A percentile compares a stretch with the other conserved stretches of the same genome.
phyloP scores from a whole-genome alignment of 2,329 filamentous ascomycete genomes.

The Fusarium sp. region DNA sequence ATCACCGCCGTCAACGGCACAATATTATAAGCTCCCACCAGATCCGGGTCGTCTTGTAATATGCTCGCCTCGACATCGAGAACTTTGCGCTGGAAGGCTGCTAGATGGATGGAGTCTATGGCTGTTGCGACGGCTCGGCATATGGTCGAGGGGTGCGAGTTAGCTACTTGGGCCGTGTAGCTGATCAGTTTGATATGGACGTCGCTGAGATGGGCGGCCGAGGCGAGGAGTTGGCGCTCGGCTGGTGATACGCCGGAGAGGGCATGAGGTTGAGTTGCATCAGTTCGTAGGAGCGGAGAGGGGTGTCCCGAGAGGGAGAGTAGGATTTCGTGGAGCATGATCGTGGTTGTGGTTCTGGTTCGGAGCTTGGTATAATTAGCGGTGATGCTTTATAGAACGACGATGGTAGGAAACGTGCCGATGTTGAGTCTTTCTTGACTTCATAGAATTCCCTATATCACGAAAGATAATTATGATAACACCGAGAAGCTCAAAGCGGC shows the following conservation, averaged over 20 bases:
- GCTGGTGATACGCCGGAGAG: constrained; percentile 71
- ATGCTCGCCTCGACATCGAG: constrained; percentile 84
- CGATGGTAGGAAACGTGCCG: constrained; percentile 20
- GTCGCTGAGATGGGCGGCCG: constrained; percentile 78
- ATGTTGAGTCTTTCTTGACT: constrained; percentile 45
- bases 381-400: neutral
- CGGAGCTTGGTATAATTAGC: constrained; percentile 25
- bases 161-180: constrained; percentile 71
- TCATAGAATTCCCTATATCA: constrained; percentile 52
- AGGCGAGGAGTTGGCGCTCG: constrained; percentile 81
- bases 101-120: constrained; percentile 77
- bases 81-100: constrained; percentile 82
- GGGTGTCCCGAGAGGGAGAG: constrained; percentile 94
- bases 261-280: constrained; percentile 56
- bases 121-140: constrained; percentile 87
- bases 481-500: constrained; percentile 62
- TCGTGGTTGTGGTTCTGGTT: constrained; percentile 11
- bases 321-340: constrained; percentile 98
- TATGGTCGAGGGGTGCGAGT: constrained; percentile 78
- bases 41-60: constrained; percentile 75
- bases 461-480: constrained; percentile 58
- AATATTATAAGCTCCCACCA: constrained; percentile 91
- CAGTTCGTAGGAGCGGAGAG: constrained; percentile 79
- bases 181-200: constrained; percentile 77
- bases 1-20: constrained; percentile 89